A percentile compares a stretch with the other conserved stretches of the same genome.
Conservation (phyloP, 192 early-diverging fungal species). For the Linnemannia schmuckeri region DNA sequence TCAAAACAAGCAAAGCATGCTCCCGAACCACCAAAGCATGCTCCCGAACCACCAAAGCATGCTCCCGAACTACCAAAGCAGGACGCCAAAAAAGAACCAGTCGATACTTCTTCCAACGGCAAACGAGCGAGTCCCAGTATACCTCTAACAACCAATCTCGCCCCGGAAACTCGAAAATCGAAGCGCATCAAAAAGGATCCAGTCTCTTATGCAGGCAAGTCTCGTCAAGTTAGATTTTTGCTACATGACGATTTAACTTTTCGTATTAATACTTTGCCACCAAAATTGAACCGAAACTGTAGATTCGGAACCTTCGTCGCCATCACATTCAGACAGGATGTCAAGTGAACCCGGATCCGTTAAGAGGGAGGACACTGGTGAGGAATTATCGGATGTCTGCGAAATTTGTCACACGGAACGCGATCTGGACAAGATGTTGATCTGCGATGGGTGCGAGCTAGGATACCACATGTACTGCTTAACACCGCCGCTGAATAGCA, state of each 20-base stretch:
- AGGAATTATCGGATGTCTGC: constrained; percentile 64
- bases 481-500: constrained; percentile 62
- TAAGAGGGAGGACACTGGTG: constrained; percentile 67
- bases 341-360: constrained; percentile 36
- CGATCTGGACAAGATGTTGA: constrained; percentile 74
- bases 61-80: constrained; percentile 12
- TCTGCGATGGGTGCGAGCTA: constrained; percentile 91
- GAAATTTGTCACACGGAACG: constrained; percentile 59
- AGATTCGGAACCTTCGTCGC: constrained; percentile 49
- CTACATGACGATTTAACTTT: neutral
- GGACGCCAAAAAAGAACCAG: constrained; percentile 16
- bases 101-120: constrained; percentile 12
- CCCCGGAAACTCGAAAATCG: constrained; percentile 38
- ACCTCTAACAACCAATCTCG: neutral
- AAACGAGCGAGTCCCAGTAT: neutral
- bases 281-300: neutral
- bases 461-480: constrained; percentile 90
- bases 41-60: constrained; percentile 19
- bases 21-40: constrained; percentile 8
- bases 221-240: neutral
- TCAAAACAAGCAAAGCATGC: constrained; percentile 58
- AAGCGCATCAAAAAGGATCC: constrained; percentile 55
- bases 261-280: neutral
- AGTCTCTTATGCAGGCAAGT: constrained; percentile 46
- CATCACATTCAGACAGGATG: constrained; percentile 43